Evolutionary conservation across 495 filamentous ascomycete genomes (phyloP).

Genomic region (Penicillium subrubescens): DNA sequence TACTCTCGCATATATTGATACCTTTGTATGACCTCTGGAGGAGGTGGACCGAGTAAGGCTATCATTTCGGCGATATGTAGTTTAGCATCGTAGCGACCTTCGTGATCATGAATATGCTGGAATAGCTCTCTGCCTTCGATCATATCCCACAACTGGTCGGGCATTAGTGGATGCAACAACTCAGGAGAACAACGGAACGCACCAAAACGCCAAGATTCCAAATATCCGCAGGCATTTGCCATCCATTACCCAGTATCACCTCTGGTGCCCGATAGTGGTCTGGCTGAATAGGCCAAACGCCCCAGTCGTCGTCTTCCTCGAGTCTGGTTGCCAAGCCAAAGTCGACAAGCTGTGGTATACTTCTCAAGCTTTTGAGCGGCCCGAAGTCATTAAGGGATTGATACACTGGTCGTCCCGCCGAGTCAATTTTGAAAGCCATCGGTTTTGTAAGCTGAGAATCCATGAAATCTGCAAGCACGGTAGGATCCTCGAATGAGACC

Average conservation of each 20-base stretch:
- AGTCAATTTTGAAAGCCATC: constrained; percentile 44
- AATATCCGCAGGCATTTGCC: constrained; percentile 46
- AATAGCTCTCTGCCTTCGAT: constrained; percentile 53
- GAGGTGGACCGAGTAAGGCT: constrained; percentile 49
- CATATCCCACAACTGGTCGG: constrained; percentile 51
- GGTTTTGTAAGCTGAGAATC: constrained; percentile 38
- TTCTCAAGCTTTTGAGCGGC: constrained; percentile 35
- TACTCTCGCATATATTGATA: constrained; percentile 43
- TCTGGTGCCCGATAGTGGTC: constrained; percentile 51
- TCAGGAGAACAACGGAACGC: constrained; percentile 25
- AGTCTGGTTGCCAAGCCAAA: constrained; percentile 81
- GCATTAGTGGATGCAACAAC: constrained; percentile 30
- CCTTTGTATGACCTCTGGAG: constrained; percentile 43
- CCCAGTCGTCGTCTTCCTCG: constrained; percentile 37
- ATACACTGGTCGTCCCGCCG: constrained; percentile 38
- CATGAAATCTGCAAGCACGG: constrained; percentile 44
- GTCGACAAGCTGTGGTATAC: constrained; percentile 74
- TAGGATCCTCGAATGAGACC: constrained; percentile 46
- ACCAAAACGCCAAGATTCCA: constrained; percentile 55
- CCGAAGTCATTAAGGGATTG: constrained; percentile 45
- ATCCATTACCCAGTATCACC: constrained; percentile 47
- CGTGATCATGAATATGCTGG: constrained; percentile 35
- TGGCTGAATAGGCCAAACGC: constrained; percentile 48
- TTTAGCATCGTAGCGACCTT: constrained; percentile 36
- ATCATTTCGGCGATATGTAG: constrained; percentile 51